phyloP scores from a whole-genome alignment of 495 filamentous ascomycete genomes.

The Paragyromitra xinjiangensis region DNA sequence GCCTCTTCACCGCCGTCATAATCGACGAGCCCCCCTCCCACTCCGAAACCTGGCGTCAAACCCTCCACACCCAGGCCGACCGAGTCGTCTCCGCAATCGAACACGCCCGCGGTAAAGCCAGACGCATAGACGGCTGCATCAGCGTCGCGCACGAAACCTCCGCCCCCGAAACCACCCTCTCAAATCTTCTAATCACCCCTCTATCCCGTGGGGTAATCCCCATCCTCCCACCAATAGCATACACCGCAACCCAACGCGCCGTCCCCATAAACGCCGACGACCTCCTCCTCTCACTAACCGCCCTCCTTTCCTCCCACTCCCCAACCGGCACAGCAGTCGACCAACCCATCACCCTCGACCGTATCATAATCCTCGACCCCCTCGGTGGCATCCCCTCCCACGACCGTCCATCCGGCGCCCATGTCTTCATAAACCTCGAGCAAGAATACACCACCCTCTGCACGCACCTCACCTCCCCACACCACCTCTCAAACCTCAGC shows the following conservation, averaged over 20 bases:
- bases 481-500: constrained; percentile 76
- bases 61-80: constrained; percentile 71
- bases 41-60: constrained; percentile 36
- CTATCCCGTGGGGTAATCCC: constrained; percentile 80
- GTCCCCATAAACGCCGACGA: constrained; percentile 70
- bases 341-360: constrained; percentile 70
- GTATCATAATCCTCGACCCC: constrained; percentile 89
- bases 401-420: constrained; percentile 71
- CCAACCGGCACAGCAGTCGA: constrained; percentile 39
- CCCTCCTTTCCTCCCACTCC: constrained; percentile 66
- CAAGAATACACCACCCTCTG: constrained; percentile 80
- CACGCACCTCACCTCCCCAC: constrained; percentile 59
- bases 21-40: constrained; percentile 65
- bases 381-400: constrained; percentile 83
- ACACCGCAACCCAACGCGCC: constrained; percentile 67
- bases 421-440: constrained; percentile 94
- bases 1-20: constrained; percentile 81
- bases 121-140: constrained; percentile 71
- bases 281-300: constrained; percentile 73
- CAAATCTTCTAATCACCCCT: constrained; percentile 71
- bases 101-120: constrained; percentile 69
- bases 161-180: constrained; percentile 61
- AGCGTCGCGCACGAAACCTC: constrained; percentile 42
- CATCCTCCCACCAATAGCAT: constrained; percentile 76
- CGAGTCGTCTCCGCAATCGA: constrained; percentile 79